Evolutionary conservation across 2,329 filamentous ascomycete species (phyloP).

Genomic region (Paecilomyces variotii): DNA sequence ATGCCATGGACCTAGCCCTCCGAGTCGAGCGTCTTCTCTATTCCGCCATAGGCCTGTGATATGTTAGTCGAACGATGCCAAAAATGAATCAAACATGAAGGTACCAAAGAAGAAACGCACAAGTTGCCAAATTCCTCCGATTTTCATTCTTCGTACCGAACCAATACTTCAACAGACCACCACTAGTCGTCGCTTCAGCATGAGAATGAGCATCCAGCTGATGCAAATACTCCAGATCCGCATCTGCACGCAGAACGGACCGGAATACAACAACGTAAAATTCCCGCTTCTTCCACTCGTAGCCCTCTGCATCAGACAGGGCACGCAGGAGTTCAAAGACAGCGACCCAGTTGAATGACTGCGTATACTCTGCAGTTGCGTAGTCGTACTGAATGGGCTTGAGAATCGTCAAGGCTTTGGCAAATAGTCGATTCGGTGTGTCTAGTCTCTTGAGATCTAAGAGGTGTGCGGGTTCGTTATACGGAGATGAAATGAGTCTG

Average conservation of each 20-base stretch:
- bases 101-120: conserved; percentile 33
- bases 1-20: conserved; percentile 52
- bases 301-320: conserved; percentile 41
- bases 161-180: conserved; percentile 90
- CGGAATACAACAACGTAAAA: conserved; percentile 86
- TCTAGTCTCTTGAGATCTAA: conserved; percentile 64
- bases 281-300: conserved; percentile 51
- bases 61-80: conserved; percentile 16
- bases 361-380: conserved; percentile 63
- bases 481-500: conserved; percentile 64
- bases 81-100: background rate
- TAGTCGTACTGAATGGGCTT: conserved; percentile 60
- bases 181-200: conserved; percentile 67
- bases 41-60: conserved; percentile 57
- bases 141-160: conserved; percentile 66
- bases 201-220: conserved; percentile 71
- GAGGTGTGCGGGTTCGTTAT: conserved; percentile 61
- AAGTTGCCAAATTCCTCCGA: conserved; percentile 74
- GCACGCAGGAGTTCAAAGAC: conserved; percentile 48
- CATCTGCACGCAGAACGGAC: conserved; percentile 59
- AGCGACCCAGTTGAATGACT: conserved; percentile 72
- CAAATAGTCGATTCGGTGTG: conserved; percentile 58
- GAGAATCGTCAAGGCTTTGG: conserved; percentile 61
- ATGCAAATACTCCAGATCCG: conserved; percentile 60
- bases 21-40: conserved; percentile 52